These are phyloP conservation scores for Candida coleopterorum DNA, from an alignment of 805 yeast genomes.

Conservation along the genomic window DNA sequence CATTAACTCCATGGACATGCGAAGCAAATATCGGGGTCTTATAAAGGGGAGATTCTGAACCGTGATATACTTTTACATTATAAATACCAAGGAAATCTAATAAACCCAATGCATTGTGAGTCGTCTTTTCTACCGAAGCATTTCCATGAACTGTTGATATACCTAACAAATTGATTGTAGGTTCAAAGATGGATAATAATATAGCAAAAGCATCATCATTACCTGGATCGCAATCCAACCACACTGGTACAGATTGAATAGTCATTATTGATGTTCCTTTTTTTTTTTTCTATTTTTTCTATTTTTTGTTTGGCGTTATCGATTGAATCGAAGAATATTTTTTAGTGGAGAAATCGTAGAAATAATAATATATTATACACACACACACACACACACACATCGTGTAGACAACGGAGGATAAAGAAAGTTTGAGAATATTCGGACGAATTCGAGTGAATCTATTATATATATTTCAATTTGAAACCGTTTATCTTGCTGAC, in stretches of 20 bases:
- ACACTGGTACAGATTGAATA: slow-evolving; percentile 46
- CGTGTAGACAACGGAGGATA: too few relatives aligned
- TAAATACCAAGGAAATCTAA: slow-evolving; percentile 51
- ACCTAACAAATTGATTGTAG: slow-evolving; percentile 56
- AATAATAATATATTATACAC: too few relatives aligned
- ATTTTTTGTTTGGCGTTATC: neutral
- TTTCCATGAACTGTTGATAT: slow-evolving; percentile 77
- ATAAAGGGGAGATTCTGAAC: slow-evolving; percentile 54
- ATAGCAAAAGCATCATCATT: slow-evolving; percentile 84
- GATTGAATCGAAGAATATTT: too few relatives aligned
- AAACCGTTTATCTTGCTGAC: too few relatives aligned
- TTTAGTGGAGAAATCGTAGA: too few relatives aligned
- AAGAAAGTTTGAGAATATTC: too few relatives aligned
- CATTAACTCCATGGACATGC: slow-evolving; percentile 68
- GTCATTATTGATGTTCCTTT: slow-evolving; percentile 14
- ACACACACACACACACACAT: too few relatives aligned
- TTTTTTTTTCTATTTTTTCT: neutral
- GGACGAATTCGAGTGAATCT: too few relatives aligned
- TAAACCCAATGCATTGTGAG: slow-evolving; percentile 63
- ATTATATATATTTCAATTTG: too few relatives aligned
- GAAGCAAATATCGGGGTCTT: slow-evolving; percentile 51
- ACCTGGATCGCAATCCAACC: slow-evolving; percentile 94
- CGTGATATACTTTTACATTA: slow-evolving; percentile 63
- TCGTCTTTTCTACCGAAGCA: slow-evolving; percentile 58
- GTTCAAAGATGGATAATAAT: slow-evolving; percentile 55